phyloP scores from a whole-genome alignment of 148 eudicot species.

The Spergularia marina region DNA sequence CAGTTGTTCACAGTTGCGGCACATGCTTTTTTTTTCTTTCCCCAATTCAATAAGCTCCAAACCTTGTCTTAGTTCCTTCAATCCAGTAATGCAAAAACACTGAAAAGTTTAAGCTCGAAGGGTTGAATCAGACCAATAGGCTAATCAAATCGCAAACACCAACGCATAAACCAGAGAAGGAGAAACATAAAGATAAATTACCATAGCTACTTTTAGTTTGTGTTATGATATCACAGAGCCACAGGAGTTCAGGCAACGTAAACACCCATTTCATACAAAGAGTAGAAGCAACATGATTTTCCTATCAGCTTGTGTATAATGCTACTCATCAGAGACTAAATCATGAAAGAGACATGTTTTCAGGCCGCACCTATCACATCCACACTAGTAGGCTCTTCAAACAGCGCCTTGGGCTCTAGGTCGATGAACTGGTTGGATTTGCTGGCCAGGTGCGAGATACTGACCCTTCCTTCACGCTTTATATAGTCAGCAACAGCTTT shows the following conservation, averaged over 20 bases:
- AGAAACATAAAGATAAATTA: background rate
- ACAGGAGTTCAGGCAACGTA: background rate
- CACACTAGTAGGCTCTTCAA: constrained; percentile 45
- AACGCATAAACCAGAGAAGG: background rate
- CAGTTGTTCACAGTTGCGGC: background rate
- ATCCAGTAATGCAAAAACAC: background rate
- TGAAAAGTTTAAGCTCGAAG: background rate
- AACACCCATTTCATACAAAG: background rate
- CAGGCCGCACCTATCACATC: constrained; percentile 67
- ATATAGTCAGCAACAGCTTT: constrained; percentile 95
- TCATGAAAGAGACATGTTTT: constrained; percentile 10
- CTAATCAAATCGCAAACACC: background rate
- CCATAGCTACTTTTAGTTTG: background rate
- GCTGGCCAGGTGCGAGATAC: constrained; percentile 92
- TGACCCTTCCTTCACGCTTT: constrained; percentile 83
- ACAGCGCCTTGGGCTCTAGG: constrained; percentile 74
- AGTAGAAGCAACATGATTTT: background rate
- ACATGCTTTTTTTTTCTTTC: background rate
- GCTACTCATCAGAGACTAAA: background rate
- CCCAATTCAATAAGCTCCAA: background rate
- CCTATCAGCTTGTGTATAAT: background rate
- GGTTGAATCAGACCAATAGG: background rate
- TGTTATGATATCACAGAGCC: background rate
- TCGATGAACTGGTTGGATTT: constrained; percentile 97
- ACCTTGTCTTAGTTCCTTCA: background rate